Conservation (phyloP, 257 asterid genomes). For the Scutellaria galericulata region DNA sequence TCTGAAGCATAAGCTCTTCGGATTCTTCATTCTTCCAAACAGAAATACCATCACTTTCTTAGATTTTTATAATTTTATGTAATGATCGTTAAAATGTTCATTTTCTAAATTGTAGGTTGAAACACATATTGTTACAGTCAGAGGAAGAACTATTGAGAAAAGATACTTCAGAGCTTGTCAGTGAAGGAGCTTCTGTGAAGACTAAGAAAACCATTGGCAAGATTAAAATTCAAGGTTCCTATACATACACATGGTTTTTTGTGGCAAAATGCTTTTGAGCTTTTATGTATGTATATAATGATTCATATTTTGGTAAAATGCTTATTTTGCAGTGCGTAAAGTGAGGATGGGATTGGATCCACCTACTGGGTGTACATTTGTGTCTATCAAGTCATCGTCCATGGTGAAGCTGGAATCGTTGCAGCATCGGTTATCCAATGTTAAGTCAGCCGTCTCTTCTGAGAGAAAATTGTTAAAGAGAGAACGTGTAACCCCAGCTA, state of each 20-base stretch:
- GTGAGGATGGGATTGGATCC: constrained; percentile 90
- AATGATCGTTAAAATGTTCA: constrained; percentile 11
- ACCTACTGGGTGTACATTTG: constrained; percentile 80
- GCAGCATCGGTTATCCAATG: constrained; percentile 64
- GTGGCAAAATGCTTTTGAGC: constrained; percentile 19
- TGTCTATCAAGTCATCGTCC: constrained; percentile 70
- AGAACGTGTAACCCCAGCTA: constrained; percentile 58
- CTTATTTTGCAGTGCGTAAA: constrained; percentile 70
- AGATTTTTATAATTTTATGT: constrained; percentile 7
- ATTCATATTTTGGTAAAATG: not conserved
- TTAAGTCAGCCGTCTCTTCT: constrained; percentile 69
- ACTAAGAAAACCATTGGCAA: constrained; percentile 85
- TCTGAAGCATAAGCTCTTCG: not conserved
- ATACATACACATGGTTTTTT: constrained; percentile 15
- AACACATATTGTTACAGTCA: constrained; percentile 72
- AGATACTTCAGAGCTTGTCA: constrained; percentile 66
- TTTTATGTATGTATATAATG: constrained; percentile 18
- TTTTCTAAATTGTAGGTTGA: constrained; percentile 52
- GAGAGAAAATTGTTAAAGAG: constrained; percentile 70
- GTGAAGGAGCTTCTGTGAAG: constrained; percentile 80
- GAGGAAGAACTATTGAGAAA: constrained; percentile 85
- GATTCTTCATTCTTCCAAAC: constrained; percentile 1
- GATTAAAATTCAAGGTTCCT: constrained; percentile 83
- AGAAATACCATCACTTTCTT: constrained; percentile 2
- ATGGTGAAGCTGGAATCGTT: constrained; percentile 64